Conservation (phyloP, 108 stramenopile genomes). For the Phaeodactylum tricornutum region DNA sequence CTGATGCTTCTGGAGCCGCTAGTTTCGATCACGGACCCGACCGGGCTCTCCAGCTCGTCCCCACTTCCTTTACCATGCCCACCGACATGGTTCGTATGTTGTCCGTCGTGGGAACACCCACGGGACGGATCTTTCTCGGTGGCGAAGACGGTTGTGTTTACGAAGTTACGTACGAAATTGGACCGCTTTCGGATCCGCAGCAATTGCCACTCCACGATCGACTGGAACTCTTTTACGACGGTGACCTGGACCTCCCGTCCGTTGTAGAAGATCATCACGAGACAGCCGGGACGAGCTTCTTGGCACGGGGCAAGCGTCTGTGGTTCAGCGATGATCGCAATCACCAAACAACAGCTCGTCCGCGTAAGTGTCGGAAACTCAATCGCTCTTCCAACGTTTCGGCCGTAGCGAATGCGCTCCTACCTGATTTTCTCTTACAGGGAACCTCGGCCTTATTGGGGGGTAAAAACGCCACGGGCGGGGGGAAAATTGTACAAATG, state of each 20-base stretch:
- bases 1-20: too few species aligned
- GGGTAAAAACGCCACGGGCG: conserved; percentile 35
- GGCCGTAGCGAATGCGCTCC: conserved; percentile 23
- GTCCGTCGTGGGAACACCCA: conserved; percentile 55
- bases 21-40: too few species aligned
- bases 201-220: too few species aligned
- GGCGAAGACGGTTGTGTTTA: conserved; percentile 92
- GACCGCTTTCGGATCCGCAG: conserved; percentile 8
- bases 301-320: conserved; percentile 2
- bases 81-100: conserved; percentile 83
- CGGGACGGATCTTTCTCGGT: conserved; percentile 91
- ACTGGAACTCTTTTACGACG: conserved; percentile 44
- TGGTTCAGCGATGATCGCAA: conserved; percentile 11
- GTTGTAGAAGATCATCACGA: neutral
- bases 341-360: too few species aligned
- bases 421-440: conserved; percentile 53
- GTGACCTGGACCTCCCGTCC: conserved; percentile 6
- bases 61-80: conserved; percentile 73
- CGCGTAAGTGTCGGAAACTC: conserved; percentile 73
- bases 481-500: conserved; percentile 65
- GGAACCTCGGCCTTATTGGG: conserved; percentile 37
- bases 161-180: conserved; percentile 78
- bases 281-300: neutral
- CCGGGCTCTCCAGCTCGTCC: conserved; percentile 20
- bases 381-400: conserved; percentile 48